phyloP scores from a whole-genome alignment of 1,139 yeast genomes.

The Pichia kudriavzevii region DNA sequence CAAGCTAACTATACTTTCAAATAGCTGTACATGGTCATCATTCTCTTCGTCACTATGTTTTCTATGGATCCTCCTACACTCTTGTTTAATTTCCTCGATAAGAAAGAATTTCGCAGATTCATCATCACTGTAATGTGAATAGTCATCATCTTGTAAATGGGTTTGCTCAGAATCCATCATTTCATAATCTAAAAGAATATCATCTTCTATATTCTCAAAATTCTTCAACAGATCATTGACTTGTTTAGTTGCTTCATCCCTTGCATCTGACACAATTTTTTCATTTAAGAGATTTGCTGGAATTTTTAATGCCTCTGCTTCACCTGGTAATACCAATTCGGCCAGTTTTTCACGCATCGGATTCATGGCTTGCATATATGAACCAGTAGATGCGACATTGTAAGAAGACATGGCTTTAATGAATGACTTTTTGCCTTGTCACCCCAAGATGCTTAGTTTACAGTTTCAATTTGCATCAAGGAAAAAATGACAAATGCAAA shows the following conservation, averaged over 20 bases:
- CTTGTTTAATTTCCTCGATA: slow-evolving; percentile 29
- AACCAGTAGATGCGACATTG: slow-evolving; percentile 58
- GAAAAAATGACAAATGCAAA: too few relatives aligned
- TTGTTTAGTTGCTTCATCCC: slow-evolving; percentile 27
- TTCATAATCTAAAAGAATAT: slow-evolving; percentile 18
- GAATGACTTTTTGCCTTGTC: too few relatives aligned
- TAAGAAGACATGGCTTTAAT: slow-evolving; percentile 29
- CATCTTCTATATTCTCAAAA: slow-evolving; percentile 31
- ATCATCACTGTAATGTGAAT: slow-evolving; percentile 11
- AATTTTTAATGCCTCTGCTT: slow-evolving; percentile 22
- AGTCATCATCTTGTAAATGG: slow-evolving; percentile 12
- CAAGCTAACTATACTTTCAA: slow-evolving; percentile 27
- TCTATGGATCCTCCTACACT: slow-evolving; percentile 30
- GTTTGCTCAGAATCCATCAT: slow-evolving; percentile 9
- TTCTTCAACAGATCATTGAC: slow-evolving; percentile 32
- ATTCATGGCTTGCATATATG: slow-evolving; percentile 74
- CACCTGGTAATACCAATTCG: slow-evolving; percentile 28
- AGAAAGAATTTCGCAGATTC: slow-evolving; percentile 12
- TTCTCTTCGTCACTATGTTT: slow-evolving; percentile 16
- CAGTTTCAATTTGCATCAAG: too few relatives aligned
- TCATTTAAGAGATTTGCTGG: slow-evolving; percentile 25
- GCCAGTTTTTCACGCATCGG: slow-evolving; percentile 46
- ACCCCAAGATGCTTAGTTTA: too few relatives aligned
- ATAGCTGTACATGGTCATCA: slow-evolving; percentile 17
- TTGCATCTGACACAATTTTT: slow-evolving; percentile 15